Evolutionary conservation across 306 rosid genomes (phyloP).

Genomic region (Delonix regia): DNA sequence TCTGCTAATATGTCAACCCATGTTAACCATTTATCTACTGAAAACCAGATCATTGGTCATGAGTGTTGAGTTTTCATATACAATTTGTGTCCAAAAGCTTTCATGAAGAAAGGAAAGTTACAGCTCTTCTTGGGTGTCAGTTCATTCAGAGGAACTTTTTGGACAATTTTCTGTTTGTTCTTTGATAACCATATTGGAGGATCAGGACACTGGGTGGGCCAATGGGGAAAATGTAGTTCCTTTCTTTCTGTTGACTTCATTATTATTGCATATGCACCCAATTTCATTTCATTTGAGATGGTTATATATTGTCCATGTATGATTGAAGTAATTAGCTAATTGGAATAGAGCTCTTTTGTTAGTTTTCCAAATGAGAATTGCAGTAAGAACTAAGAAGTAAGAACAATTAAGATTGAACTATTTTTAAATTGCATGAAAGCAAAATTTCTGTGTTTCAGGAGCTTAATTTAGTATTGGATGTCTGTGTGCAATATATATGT

Average conservation of each 20-base stretch:
- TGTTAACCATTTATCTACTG: constrained; percentile 19
- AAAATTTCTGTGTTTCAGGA: not conserved
- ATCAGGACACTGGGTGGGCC: not conserved
- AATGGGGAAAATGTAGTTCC: not conserved
- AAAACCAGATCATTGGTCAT: not conserved
- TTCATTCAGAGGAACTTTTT: constrained; percentile 7
- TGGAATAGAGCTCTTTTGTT: not conserved
- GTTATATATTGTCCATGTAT: not conserved
- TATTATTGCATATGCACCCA: not conserved
- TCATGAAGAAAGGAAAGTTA: constrained; percentile 3
- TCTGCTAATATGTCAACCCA: not conserved
- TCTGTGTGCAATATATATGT: not conserved
- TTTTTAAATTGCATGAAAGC: not conserved
- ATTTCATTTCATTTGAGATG: not conserved
- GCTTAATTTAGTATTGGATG: not conserved
- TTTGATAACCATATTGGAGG: not conserved
- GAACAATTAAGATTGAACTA: not conserved
- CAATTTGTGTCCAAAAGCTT: not conserved
- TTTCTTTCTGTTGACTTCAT: not conserved
- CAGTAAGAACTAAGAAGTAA: too few relatives aligned
- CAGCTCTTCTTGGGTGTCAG: constrained; percentile 7
- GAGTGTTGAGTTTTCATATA: not conserved
- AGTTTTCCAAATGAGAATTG: not conserved
- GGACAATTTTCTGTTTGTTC: not conserved
- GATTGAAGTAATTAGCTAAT: constrained; percentile 3